Percentiles rank a stretch among this genome's conserved stretches.
These are phyloP conservation scores for Aureobasidium sp. DNA, from an alignment of 2,329 filamentous ascomycete species.

Conservation along the genomic window DNA sequence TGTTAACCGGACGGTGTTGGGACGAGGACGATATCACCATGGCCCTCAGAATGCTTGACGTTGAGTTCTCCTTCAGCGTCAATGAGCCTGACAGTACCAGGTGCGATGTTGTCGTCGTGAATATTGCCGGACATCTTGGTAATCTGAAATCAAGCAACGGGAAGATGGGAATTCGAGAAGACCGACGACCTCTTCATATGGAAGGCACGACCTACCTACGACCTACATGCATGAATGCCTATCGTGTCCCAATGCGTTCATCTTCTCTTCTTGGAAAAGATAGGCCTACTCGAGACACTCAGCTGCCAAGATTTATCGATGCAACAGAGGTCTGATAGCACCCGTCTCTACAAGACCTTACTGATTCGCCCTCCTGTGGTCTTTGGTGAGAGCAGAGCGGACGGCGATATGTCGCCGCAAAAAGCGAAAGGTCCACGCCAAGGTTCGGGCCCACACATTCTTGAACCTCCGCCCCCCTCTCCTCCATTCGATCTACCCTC, in stretches of 20 bases:
- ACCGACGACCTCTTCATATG: neutral
- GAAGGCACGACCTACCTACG: neutral
- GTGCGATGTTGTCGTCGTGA: constrained; percentile 16
- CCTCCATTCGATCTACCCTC: neutral
- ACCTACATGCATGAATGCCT: neutral
- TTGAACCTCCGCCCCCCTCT: neutral
- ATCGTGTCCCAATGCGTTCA: neutral
- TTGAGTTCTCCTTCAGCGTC: constrained; percentile 32
- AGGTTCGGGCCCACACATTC: neutral
- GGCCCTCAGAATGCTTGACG: constrained; percentile 28
- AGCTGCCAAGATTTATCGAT: neutral
- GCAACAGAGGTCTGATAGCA: neutral
- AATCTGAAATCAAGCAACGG: neutral
- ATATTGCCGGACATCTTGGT: neutral
- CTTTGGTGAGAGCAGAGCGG: neutral
- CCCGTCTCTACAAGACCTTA: neutral
- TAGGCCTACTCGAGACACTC: neutral
- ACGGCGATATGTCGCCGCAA: neutral
- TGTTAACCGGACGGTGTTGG: constrained; percentile 32
- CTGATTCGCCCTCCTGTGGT: too few relatives aligned
- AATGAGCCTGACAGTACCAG: constrained; percentile 37
- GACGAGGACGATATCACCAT: constrained; percentile 33
- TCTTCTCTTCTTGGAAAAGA: neutral
- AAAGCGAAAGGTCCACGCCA: neutral
- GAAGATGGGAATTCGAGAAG: neutral